Base-by-base conservation (phyloP, 2,329 filamentous ascomycete species). In the Talaromyces pinophilus region DNA sequence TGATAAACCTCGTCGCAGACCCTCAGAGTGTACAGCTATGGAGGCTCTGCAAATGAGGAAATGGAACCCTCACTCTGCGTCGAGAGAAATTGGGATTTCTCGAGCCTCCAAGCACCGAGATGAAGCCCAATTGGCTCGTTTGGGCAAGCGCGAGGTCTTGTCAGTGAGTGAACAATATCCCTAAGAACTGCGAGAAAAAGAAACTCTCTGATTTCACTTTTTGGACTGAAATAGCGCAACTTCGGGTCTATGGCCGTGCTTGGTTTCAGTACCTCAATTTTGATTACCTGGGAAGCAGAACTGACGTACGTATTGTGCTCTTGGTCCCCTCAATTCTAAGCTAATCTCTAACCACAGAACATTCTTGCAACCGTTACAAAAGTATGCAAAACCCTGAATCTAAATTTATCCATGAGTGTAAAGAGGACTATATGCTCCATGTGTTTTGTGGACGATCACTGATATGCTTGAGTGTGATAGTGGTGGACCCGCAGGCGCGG, bases 101-200 rank as follows among this genome's bases (percentile, higher is more conserved):
- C 48, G 63, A 10, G 66, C 71, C 11, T 71, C 62, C 22, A 72
- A 70, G 28, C 69, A 71, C 22, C 66, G 72, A 33, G 82, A 83
- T 70, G 76, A 79, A 33, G 72, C 72, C 33, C 79, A 85, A 65
- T 82, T 85, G 80, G 75, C 76, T 38, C 80, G 82, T 19, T 77
- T 85, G 78, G 83, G 83, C 46, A 85, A 84, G 73, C 75, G 77
- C 22, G 82, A 84, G 65, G 81, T 84, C 57, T 76, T 85, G 67
- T 79, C 80, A 67, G 81, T 73, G 42, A 63, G 66, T 67, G 2
- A 11, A 42, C 19, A 59, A 28, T 22, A 17, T 19, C 1, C n/a
- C 17, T 28, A 19, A 64, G 3, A 50, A n/a, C 5, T 19, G 5
- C 2, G 7, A 42, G n/a, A 15, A 25, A 6, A 46, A 50, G n/a